A percentile compares a stretch with the other conserved stretches of the same genome.
phyloP scores from a whole-genome alignment of 345 rosid genomes.

The Aquilaria yunnanensis region DNA sequence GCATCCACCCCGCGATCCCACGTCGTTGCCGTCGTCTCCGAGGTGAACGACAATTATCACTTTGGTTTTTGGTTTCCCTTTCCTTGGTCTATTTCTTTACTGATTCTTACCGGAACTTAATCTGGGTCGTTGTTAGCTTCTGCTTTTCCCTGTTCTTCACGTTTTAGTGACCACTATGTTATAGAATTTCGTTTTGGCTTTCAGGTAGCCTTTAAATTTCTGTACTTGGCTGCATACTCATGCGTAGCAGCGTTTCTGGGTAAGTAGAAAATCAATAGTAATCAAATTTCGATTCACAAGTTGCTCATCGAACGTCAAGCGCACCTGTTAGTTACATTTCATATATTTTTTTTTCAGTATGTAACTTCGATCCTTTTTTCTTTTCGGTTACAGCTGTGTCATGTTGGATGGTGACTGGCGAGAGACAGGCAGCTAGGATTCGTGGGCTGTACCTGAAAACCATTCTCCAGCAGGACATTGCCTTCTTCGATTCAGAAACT shows the following conservation, averaged over 20 bases:
- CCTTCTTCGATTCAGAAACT: conserved; percentile 69
- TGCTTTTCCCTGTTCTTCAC: no score
- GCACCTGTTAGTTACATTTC: no score
- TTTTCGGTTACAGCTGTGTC: conserved; percentile 53
- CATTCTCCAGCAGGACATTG: conserved; percentile 64
- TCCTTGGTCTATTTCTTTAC: no score
- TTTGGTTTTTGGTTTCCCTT: no score
- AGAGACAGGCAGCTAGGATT: conserved; percentile 67
- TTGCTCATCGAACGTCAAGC: no score
- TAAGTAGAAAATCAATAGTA: conserved; percentile 19
- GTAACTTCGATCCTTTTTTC: not conserved
- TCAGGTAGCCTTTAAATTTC: conserved; percentile 42
- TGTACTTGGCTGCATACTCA: conserved; percentile 43
- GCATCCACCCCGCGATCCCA: conserved; percentile 31
- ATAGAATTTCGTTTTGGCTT: not conserved
- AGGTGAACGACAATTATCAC: conserved; percentile 27
- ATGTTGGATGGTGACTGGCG: conserved; percentile 86
- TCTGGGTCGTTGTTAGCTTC: no score
- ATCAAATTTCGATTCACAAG: not conserved
- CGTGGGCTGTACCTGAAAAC: conserved; percentile 55
- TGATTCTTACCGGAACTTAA: no score
- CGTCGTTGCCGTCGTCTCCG: conserved; percentile 37
- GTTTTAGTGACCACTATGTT: no score
- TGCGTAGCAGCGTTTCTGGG: conserved; percentile 39
- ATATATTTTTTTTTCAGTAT: not conserved